Evolutionary conservation across 148 eudicot species (phyloP), one percentile per base, ranked within the genome.

Genomic region (Fagopyrum esculentum): DNA sequence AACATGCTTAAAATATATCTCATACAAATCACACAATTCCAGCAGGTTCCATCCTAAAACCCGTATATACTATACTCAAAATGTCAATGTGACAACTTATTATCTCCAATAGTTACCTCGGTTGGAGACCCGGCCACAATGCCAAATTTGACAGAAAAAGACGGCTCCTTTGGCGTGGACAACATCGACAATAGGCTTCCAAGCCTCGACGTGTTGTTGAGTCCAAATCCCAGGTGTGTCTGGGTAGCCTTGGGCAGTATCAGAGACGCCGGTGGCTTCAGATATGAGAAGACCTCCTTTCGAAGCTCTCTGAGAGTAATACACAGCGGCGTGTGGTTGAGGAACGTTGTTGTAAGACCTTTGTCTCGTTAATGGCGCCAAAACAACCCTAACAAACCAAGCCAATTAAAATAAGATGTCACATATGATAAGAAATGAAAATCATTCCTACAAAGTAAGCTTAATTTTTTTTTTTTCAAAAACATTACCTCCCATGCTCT

Each of bases 121-220:
- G 26, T 22, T 59, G 8, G 66, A 59, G 66, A 59, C 66, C 66
- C 66, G 19, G 30, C 66, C 66, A 59, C 22, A 30, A 9, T 59
- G 66, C 66, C 30, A 22, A 59, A 59, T 22, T 30, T 59, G 66
- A 22, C 40, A 59, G 66, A 59, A 59, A 26, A 59, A 22, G 22
- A 77, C 17, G 10, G 76, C 81, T 3, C 89, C 89, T 78, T 86
- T 86, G 6, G 83, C 82, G 56, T 86, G 89, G n/a, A 86, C 87
- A 75, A 82, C 83, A 52, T 84, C 85, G 17, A 84, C 85, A 35
- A 86, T 86, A 22, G 89, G 87, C 75, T 84, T 86, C 89, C 89
- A 84, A 15, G 89, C 89, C 70, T 84, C 84, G 59, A 84, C 82
- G 51, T 86, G 89, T 76, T 86, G 82, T 46, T 82, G 80, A 1